phyloP scores from a whole-genome alignment of 2,329 filamentous ascomycete genomes.

The Pseudodiploospora longispora region DNA sequence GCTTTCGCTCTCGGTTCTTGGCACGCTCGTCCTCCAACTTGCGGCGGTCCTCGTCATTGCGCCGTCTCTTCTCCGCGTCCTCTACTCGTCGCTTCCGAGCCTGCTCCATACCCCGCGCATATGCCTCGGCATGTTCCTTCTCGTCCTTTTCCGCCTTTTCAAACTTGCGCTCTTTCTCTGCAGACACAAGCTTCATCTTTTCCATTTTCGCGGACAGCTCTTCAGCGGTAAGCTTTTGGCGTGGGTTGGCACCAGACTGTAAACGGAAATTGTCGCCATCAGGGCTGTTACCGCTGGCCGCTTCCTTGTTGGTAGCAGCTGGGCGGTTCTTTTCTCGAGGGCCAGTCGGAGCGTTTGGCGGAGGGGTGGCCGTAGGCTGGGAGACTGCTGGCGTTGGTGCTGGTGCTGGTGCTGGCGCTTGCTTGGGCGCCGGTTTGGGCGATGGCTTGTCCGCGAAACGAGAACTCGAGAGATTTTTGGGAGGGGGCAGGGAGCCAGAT shows the following conservation, averaged over 20 bases:
- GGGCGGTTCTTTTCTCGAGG: conserved; percentile 19
- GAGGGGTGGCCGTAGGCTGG: conserved; percentile 17
- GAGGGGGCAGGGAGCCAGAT: conserved; percentile 7
- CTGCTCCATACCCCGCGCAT: conserved; percentile 49
- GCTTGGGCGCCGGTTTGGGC: conserved; percentile 7
- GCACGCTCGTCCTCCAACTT: conserved; percentile 52
- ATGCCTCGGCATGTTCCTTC: conserved; percentile 45
- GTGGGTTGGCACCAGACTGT: conserved; percentile 49
- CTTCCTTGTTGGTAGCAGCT: conserved; percentile 2
- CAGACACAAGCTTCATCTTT: conserved; percentile 49
- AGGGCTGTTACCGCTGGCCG: conserved; percentile 19
- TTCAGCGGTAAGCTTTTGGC: conserved; percentile 50
- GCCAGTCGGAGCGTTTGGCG: conserved; percentile 22
- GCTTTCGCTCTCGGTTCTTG: conserved; percentile 52
- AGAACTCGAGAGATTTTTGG: conserved; percentile 22
- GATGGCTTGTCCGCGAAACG: conserved; percentile 25
- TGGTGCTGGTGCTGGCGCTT: conserved; percentile 7
- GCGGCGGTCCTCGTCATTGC: conserved; percentile 43
- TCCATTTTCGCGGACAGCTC: conserved; percentile 54
- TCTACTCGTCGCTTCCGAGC: conserved; percentile 41
- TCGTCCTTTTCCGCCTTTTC: conserved; percentile 51
- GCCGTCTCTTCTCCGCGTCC: conserved; percentile 42
- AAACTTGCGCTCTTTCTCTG: conserved; percentile 51
- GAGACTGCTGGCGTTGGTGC: conserved; percentile 13
- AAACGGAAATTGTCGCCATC: conserved; percentile 34